Base-by-base conservation (phyloP, 768 basidiomycete genomes). In the Tylopilus sp. region DNA sequence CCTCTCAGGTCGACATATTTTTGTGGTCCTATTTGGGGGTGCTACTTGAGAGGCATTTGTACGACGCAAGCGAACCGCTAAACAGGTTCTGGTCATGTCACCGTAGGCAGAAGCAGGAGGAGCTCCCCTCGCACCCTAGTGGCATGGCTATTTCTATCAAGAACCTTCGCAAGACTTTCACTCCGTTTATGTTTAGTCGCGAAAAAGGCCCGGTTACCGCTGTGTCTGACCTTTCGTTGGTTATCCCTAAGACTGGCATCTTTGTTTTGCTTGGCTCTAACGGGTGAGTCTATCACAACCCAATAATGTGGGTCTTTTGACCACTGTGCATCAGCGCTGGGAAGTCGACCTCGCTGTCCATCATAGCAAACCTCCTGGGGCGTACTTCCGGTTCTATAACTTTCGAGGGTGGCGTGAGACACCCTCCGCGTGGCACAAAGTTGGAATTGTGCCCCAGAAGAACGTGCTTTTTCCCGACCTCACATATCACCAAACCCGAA, bases 371-470 rank as follows among this genome's bases (percentile, higher is more conserved):
- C 3, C 72, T 91, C 11, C 67, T 81, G 9, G 79, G 79, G 6
- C 78, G 75, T 18, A 83, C 79, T 4, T 69, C 74, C 22, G 89
- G 89, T 28, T 71, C 73, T 3, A 73, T 91, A 17, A 69, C 73
- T 1, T 78, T 75, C 51, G 79, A 79, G 58, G 81, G 81, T 31
- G 81, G 81, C 0, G 64, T 70, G 17, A 61, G 75, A 36, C 72
- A 71, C 25, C 83, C 85, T 7, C 73, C 83, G 5, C 81, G 80
- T 0, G 86, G 87, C 7, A 79, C 79, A 0, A n/a, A n/a, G 64
- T 91, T 17, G 88, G 89, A 2, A 83, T 91, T 51, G 87, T 88
- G 0, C 86, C 88, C 1, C 88, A 91, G 70, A 89, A 87, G 71
- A 90, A 91, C 58, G 88, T 91, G 5, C 73, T 91, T 3, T 88